Conservation (phyloP, 441 rosid genomes). For the Isatis lusitanica region DNA sequence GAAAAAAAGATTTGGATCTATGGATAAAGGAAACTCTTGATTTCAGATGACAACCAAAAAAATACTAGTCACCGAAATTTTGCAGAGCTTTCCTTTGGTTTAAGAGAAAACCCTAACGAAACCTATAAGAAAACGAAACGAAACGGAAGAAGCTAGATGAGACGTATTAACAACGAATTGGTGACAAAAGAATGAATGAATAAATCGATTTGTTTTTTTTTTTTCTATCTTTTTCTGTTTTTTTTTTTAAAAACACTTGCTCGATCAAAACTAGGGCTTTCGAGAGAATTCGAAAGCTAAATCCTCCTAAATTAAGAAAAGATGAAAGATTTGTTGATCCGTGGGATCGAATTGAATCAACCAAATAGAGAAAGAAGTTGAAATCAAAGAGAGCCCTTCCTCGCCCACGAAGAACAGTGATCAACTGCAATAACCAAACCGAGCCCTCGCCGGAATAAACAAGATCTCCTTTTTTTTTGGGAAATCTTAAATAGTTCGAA, state of each 20-base stretch:
- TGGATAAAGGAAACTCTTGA: slow-evolving; percentile 70
- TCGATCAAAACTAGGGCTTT: slow-evolving; percentile 55
- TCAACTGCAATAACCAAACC: slow-evolving; percentile 46
- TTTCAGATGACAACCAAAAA: slow-evolving; percentile 84
- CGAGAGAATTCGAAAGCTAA: slow-evolving; percentile 34
- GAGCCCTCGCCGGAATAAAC: slow-evolving; percentile 22
- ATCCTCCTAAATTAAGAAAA: neutral
- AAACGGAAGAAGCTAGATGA: neutral
- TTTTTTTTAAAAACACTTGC: neutral
- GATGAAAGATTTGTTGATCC: neutral
- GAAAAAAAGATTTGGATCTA: slow-evolving; percentile 34
- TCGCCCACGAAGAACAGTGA: slow-evolving; percentile 35
- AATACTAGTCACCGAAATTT: slow-evolving; percentile 74
- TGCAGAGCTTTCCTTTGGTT: slow-evolving; percentile 58
- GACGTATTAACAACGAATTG: slow-evolving; percentile 28
- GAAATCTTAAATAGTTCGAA: slow-evolving; percentile 9
- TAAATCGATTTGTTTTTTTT: neutral
- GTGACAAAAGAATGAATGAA: slow-evolving; percentile 32
- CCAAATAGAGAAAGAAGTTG: neutral
- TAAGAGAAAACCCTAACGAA: slow-evolving; percentile 32
- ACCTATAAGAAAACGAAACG: slow-evolving; percentile 10
- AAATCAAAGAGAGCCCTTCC: slow-evolving; percentile 32
- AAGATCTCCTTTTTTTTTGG: slow-evolving; percentile 21
- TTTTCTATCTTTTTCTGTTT: neutral
- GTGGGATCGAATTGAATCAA: slow-evolving; percentile 28